phyloP scores from a whole-genome alignment of 2,329 filamentous ascomycete genomes.

The Phoma sp. region DNA sequence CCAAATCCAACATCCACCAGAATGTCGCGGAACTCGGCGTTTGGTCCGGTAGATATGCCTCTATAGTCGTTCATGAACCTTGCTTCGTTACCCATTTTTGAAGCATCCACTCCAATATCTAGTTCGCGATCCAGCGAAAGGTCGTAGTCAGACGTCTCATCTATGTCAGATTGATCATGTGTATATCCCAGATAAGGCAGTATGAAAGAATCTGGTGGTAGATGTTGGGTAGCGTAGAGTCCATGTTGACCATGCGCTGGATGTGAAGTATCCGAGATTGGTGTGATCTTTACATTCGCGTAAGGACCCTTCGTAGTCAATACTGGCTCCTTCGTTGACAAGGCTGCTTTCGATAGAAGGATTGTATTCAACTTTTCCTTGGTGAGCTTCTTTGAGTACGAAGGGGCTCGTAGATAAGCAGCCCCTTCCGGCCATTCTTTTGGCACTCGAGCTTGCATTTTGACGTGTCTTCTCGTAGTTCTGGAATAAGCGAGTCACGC shows the following conservation, averaged over 20 bases:
- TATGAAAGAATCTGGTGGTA: slow-evolving; percentile 56
- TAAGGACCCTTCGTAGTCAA: slow-evolving; percentile 38
- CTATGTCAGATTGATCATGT: slow-evolving; percentile 53
- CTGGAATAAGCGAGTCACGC: background rate
- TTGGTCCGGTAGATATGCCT: slow-evolving; percentile 52
- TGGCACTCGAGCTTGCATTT: slow-evolving; percentile 24
- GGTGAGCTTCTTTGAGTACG: slow-evolving; percentile 42
- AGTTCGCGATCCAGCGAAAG: slow-evolving; percentile 59
- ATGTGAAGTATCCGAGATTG: slow-evolving; percentile 52
- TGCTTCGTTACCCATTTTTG: slow-evolving; percentile 58
- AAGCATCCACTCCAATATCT: slow-evolving; percentile 58
- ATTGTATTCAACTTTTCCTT: slow-evolving; percentile 32
- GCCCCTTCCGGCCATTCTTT: slow-evolving; percentile 41
- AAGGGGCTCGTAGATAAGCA: slow-evolving; percentile 39
- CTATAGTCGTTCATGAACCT: slow-evolving; percentile 64
- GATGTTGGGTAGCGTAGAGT: slow-evolving; percentile 55
- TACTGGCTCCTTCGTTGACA: slow-evolving; percentile 23
- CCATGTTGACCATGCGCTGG: slow-evolving; percentile 59
- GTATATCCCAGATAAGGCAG: slow-evolving; percentile 59
- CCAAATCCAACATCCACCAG: slow-evolving; percentile 47
- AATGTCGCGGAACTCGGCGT: slow-evolving; percentile 55
- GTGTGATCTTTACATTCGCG: slow-evolving; percentile 51
- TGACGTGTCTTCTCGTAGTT: background rate
- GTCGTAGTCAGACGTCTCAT: slow-evolving; percentile 59
- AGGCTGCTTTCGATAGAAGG: slow-evolving; percentile 26